Evolutionary conservation across 1,284 basidiomycete genomes (phyloP), one percentile per base, ranked within the genome.

Genomic region (Gomphus bonarii): DNA sequence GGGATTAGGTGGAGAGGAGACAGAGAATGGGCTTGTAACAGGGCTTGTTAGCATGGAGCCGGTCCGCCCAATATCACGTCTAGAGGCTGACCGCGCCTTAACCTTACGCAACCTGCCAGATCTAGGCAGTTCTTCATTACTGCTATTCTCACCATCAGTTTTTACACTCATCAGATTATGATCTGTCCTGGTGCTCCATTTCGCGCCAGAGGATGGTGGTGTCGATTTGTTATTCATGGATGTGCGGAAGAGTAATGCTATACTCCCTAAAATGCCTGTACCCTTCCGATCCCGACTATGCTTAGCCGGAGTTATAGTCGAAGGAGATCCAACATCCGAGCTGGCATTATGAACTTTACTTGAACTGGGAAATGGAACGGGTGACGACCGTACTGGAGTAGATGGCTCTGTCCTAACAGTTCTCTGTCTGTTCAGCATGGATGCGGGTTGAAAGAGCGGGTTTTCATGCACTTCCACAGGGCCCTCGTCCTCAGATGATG

Each of bases 381-480:
- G 61, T 35, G 33, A 60, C 22, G 35, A 36, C 40, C 35, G 44
- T 16, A 48, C 48, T 11, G 48, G 48, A 31, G 53, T 43, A 33
- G 31, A 36, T 51, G 22, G 31, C 43, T 20, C 49, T 22, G 33
- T 51, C 51, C 48, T 25, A n/a, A 30, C 25, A 7, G n/a, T 54
- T 58, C 43, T 48, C 51, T n/a, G 18, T 40, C 46, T 42, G 10
- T 20, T 22, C 1, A 31, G 36, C 8, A 36, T 11, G 6, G 44
- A 18, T 50, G 55, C 12, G n/a, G 47, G 6, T 7, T 55, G 61
- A 60, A 83, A 86, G 3, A 77, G 75, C 18, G 77, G 71, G 59
- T 88, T 87, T 62, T 86, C 84, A 44, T 81, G 73, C 8, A 84
- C 72, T 55, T 73, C 70, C 4, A 80, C 66, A 18, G 68, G 65